Percentiles rank a stretch among this genome's conserved stretches.
phyloP scores from a whole-genome alignment of 345 rosid genomes.

The Melastoma malabathricum region DNA sequence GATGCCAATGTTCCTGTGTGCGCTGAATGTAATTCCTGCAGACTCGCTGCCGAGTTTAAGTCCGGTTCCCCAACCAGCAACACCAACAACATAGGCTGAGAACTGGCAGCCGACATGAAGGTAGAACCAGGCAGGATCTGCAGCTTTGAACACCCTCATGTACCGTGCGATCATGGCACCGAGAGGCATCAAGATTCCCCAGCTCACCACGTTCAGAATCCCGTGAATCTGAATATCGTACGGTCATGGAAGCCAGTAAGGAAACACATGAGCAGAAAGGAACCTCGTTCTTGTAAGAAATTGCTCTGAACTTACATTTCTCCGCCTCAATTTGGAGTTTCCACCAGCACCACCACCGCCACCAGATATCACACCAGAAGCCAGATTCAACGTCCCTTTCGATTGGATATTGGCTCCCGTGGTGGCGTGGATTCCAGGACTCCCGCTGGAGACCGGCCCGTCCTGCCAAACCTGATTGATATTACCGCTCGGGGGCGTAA shows the following conservation, averaged over 20 bases:
- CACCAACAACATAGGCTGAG: slow-evolving; percentile 61
- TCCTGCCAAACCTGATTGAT: slow-evolving; percentile 84
- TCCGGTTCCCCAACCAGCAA: slow-evolving; percentile 88
- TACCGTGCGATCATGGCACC: slow-evolving; percentile 73
- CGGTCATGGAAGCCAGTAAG: no score
- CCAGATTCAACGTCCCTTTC: slow-evolving; percentile 43
- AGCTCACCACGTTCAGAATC: slow-evolving; percentile 60
- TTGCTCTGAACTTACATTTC: slow-evolving; percentile 37
- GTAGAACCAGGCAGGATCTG: slow-evolving; percentile 85
- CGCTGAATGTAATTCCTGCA: slow-evolving; percentile 26
- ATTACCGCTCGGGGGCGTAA: slow-evolving; percentile 25
- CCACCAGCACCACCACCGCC: slow-evolving; percentile 22
- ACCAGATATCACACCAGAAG: slow-evolving; percentile 39
- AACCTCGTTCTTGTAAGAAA: background rate
- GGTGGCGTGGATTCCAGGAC: slow-evolving; percentile 26
- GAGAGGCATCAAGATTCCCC: slow-evolving; percentile 81
- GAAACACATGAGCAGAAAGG: no score
- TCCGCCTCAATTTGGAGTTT: slow-evolving; percentile 26
- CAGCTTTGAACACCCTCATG: slow-evolving; percentile 59
- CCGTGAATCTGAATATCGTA: slow-evolving; percentile 54
- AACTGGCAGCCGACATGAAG: slow-evolving; percentile 61
- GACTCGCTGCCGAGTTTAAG: slow-evolving; percentile 78
- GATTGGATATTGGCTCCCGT: slow-evolving; percentile 49
- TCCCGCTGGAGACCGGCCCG: slow-evolving; percentile 39
- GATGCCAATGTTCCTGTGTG: slow-evolving; percentile 68